Conservation (phyloP, 176 grass and related monocot genomes). For the Zea mays region Zm-B73-REFERENCE-NAM-5.0 NC_050104.1:156130001-156130500, state of each 20-base stretch:
- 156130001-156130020: background rate
- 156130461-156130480: background rate
- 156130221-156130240: background rate
- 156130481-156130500: no score
- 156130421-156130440: background rate
- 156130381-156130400: constrained; percentile 35
- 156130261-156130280: background rate
- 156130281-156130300: background rate
- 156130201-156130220: background rate
- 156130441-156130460: constrained; percentile 6
- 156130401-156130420: constrained; percentile 32
- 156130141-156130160: background rate
- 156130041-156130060: constrained; percentile 11
- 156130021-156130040: background rate
- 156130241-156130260: background rate
- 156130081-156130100: background rate
- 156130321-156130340: background rate
- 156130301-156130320: background rate
- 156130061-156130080: background rate
- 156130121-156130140: background rate
- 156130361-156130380: background rate
- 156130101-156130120: background rate
- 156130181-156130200: background rate
- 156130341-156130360: background rate
- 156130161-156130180: constrained; percentile 7